These are phyloP conservation scores for Viridothelium virens DNA, from an alignment of 495 filamentous ascomycete genomes.

Conservation along the genomic window DNA sequence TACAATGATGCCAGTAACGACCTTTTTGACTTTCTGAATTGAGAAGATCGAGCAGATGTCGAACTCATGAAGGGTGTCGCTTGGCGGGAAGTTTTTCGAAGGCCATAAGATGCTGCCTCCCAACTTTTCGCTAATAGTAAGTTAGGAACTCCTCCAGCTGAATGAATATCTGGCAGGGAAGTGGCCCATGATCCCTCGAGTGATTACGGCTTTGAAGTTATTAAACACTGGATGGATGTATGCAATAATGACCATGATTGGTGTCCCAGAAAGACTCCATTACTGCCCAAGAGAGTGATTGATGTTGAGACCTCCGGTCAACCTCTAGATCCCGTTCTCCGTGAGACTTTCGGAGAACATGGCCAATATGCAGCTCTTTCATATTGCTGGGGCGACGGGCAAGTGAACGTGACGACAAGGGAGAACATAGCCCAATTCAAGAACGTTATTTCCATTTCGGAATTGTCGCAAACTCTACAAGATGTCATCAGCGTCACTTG, in stretches of 20 bases:
- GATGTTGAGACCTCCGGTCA: neutral
- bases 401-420: neutral
- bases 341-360: neutral
- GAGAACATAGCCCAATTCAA: neutral
- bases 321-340: neutral
- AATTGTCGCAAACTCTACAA: conserved; percentile 9
- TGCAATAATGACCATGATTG: neutral
- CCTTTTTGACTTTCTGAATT: neutral
- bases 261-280: neutral
- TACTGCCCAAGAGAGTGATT: conserved; percentile 1
- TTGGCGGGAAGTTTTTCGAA: neutral
- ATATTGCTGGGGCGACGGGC: conserved; percentile 10
- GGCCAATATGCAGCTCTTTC: conserved; percentile 3
- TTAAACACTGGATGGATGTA: neutral
- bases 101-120: neutral
- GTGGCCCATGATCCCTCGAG: neutral
- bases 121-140: neutral
- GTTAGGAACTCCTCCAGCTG: neutral
- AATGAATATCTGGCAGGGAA: neutral
- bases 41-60: neutral
- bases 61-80: neutral
- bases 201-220: neutral
- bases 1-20: neutral
- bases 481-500: conserved; percentile 2
- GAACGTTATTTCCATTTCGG: neutral